Evolutionary conservation across 2,329 filamentous ascomycete genomes (phyloP).

Genomic region (Diaporthe sp.): DNA sequence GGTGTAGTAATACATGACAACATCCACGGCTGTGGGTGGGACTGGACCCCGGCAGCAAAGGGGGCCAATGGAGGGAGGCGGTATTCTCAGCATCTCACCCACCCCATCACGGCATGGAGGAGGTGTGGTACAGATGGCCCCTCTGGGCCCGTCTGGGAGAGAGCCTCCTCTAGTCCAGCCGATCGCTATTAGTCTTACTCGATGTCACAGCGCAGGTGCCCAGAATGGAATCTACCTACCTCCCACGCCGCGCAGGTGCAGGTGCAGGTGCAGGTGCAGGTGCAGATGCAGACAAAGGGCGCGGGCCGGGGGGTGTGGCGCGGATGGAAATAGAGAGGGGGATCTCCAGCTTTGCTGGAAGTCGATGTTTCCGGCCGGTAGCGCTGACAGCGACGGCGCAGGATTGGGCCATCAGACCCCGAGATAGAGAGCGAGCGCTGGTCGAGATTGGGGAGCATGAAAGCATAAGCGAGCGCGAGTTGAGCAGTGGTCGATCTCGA

Average conservation of each 20-base stretch:
- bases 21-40: conserved; percentile 15
- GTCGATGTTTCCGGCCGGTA: neutral
- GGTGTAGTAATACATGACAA: neutral
- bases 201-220: conserved; percentile 31
- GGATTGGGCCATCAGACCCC: neutral
- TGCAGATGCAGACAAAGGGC: neutral
- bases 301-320: neutral
- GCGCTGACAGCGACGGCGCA: neutral
- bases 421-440: neutral
- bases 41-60: neutral
- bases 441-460: neutral
- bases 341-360: neutral
- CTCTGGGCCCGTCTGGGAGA: no score
- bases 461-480: neutral
- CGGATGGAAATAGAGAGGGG: conserved; percentile 15
- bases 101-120: neutral
- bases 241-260: neutral
- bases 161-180: neutral
- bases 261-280: no score
- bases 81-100: conserved; percentile 30
- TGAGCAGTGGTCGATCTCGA: neutral
- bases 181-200: conserved; percentile 1
- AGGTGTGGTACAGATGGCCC: neutral
- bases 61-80: conserved; percentile 2
- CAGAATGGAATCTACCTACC: conserved; percentile 3